Base-by-base conservation (phyloP, 495 filamentous ascomycete genomes). In the Lepidopterella palustris region DNA sequence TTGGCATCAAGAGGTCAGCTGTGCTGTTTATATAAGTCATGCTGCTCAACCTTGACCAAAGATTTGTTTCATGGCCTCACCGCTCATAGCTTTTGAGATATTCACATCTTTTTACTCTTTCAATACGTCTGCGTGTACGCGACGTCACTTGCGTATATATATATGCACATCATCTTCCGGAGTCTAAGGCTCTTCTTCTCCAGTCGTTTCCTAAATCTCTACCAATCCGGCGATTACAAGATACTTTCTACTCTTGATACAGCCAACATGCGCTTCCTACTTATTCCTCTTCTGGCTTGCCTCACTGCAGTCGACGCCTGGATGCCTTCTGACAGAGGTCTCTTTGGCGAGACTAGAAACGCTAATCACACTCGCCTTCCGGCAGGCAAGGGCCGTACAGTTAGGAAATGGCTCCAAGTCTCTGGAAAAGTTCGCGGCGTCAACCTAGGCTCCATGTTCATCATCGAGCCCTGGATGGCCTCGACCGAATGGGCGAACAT, bases 401-500 rank as follows among this genome's bases (percentile, higher is more conserved):
- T 58, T 0, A 58, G 57, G 26, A 54, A 57, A 23, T 77, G 71
- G 73, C 63, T 73, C 4, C 72, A 72, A 0, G 20, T 65, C 8
- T 58, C 49, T 39, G 71, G 70, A 60, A 84, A 83, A 67, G 77
- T 87, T 49, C 78, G 81, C 0, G 82, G 83, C 18, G 83, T 87
- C 6, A 84, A 85, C 57, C 72, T 86, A 4, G 81, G 84, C 29
- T 79, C 79, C 6, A 72, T 79, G 6, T 85, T 85, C 61, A 71
- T 83, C 29, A 72, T 85, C 54, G 82, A 85, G 66, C 80, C 81
- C 1, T 85, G 82, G 82, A 79, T 85, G 66, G 76, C 76, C 10
- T 53, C 61, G 5, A 70, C 68, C 18, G 75, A 75, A 50, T 86
- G 81, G 80, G 62, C 11, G 15, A 53, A 61, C 27, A 81, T 85